Base-by-base conservation (phyloP, 805 yeast species). In the Yarrowia bubula region DNA sequence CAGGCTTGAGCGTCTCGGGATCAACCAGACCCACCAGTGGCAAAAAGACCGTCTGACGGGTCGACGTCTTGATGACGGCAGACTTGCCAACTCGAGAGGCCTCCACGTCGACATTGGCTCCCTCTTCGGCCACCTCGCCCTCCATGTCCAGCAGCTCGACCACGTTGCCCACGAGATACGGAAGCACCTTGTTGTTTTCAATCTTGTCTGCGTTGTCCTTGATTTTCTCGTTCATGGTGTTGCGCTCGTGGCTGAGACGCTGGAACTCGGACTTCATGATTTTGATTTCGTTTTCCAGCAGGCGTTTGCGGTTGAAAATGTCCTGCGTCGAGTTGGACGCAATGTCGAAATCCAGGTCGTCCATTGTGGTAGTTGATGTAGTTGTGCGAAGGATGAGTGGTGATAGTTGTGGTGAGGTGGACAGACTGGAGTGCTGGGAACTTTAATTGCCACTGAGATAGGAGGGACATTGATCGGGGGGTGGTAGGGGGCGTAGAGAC, bases 51-150 rank as follows among this genome's bases (percentile, higher is more conserved):
- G 99, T 95, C 75, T 95, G 99, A 74, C 99, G 86, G 9, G 99
- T 95, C 0, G 97, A 90, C 0, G 99, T 95, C 77, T 95, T 95
- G 68, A 95, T 90, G 41, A 95, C 99, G 0, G 99, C 99, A n/a
- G 96, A 91, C 77, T 93, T 92, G 7, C 99, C 98, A 48, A 85
- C 84, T 68, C 97, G 86, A 11, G 96, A 84, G 53, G 97, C 89
- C 74, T 95, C 97, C 70, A 90, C 79, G 76, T 95, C 98, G 53
- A 92, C 89, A 73, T 92, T 93, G 66, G 98, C 98, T 42, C 98
- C 98, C 75, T 95, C 97, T 68, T 88, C 91, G 28, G 81, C 80
- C 38, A 80, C 81, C 68, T 83, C 85, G 32, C 93, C 95, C 67
- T 91, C 93, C 76, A 95, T 84, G 73, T 95, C 96, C 73, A 95